phyloP scores from a whole-genome alignment of 2,329 filamentous ascomycete species.

The Myotisia sp. region DNA sequence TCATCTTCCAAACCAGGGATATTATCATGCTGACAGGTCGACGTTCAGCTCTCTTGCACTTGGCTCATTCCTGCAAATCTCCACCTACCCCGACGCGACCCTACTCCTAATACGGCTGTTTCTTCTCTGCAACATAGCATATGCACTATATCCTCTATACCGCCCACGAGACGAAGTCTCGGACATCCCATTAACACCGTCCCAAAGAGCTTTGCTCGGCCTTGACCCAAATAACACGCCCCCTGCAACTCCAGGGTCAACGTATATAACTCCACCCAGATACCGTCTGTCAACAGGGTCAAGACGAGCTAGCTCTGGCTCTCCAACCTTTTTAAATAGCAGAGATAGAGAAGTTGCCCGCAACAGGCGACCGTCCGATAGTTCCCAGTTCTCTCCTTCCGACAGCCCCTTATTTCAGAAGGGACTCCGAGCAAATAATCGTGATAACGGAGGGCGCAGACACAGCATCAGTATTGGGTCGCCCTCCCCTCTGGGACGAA shows the following conservation, averaged over 20 bases:
- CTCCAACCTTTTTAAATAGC: constrained; percentile 25
- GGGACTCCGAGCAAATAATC: constrained; percentile 37
- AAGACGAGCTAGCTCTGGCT: constrained; percentile 29
- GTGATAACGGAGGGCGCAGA: constrained; percentile 33
- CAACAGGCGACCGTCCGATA: constrained; percentile 21
- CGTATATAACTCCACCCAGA: constrained; percentile 72
- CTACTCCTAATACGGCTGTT: constrained; percentile 47
- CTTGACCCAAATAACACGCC: constrained; percentile 55
- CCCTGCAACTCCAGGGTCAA: constrained; percentile 51
- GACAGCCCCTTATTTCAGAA: constrained; percentile 54
- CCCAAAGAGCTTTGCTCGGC: constrained; percentile 71
- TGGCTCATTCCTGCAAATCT: constrained; percentile 21
- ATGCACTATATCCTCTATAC: constrained; percentile 59
- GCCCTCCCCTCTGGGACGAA: constrained; percentile 39
- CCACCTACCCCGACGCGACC: constrained; percentile 31
- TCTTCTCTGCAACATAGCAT: constrained; percentile 54
- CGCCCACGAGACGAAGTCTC: constrained; percentile 59
- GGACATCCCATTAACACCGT: constrained; percentile 84
- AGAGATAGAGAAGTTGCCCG: constrained; percentile 24
- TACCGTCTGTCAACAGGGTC: constrained; percentile 61
- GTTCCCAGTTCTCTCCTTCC: constrained; percentile 41
- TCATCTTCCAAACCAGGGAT: too few relatives aligned
- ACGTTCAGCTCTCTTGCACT: constrained; percentile 23
- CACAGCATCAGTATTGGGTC: constrained; percentile 51
- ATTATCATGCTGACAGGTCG: constrained; percentile 13